Evolutionary conservation across 345 rosid genomes (phyloP).

Genomic region (Arabis hirsuta): DNA sequence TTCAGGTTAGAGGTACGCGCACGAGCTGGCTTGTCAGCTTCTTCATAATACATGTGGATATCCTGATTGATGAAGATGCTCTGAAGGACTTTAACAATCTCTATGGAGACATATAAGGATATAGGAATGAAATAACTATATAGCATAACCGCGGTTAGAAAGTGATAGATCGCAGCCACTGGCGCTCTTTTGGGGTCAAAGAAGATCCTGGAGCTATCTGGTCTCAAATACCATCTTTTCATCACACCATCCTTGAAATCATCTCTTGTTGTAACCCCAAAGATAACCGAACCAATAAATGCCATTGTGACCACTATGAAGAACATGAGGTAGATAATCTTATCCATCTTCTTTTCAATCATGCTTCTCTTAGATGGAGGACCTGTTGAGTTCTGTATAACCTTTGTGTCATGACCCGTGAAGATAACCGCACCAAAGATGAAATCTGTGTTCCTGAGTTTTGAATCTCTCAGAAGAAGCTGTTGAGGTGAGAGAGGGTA

Average conservation of each 20-base stretch:
- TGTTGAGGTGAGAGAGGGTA: conserved; percentile 78
- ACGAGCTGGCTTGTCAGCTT: conserved; percentile 80
- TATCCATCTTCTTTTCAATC: conserved; percentile 84
- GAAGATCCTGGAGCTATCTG: conserved; percentile 57
- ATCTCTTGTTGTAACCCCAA: conserved; percentile 62
- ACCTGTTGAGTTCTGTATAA: conserved; percentile 74
- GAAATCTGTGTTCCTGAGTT: conserved; percentile 82
- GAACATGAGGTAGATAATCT: conserved; percentile 70
- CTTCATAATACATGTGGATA: conserved; percentile 78
- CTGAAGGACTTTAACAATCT: conserved; percentile 88
- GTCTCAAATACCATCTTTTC: conserved; percentile 88
- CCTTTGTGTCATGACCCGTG: conserved; percentile 94
- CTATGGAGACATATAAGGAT: conserved; percentile 85
- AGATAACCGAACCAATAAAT: conserved; percentile 72
- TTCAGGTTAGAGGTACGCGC: conserved; percentile 90
- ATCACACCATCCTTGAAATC: conserved; percentile 67
- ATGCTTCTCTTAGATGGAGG: conserved; percentile 95
- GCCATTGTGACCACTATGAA: conserved; percentile 56
- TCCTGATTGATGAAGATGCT: conserved; percentile 86
- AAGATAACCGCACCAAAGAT: conserved; percentile 80
- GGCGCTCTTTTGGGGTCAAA: conserved; percentile 60
- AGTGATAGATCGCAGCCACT: conserved; percentile 62
- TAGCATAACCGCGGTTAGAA: conserved; percentile 72
- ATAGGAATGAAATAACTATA: conserved; percentile 81
- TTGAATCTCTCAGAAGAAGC: conserved; percentile 86